Evolutionary conservation across 2,329 filamentous ascomycete species (phyloP).

Genomic region (Colletotrichum gloeosporioides): DNA sequence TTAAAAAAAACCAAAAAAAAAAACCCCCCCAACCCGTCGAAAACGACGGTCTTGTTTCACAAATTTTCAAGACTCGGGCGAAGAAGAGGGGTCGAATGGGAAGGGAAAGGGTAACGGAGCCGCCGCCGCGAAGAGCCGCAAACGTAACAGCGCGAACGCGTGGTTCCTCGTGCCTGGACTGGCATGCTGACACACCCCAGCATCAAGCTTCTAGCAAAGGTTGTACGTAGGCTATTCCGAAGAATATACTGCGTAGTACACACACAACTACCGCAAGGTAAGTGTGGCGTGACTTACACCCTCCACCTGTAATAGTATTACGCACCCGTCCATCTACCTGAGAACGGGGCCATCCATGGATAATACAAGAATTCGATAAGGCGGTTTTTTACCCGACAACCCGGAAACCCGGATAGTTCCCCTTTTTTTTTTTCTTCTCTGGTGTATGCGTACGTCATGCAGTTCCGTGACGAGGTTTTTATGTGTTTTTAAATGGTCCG

Average conservation of each 20-base stretch:
- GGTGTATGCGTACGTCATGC: background rate
- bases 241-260: no score
- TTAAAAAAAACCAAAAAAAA: background rate
- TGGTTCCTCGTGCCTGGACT: background rate
- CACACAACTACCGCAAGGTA: background rate
- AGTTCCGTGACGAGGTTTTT: background rate
- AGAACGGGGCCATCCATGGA: background rate
- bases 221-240: background rate
- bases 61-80: background rate
- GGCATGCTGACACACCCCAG: background rate
- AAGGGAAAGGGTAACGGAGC: background rate
- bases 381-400: background rate
- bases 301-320: background rate
- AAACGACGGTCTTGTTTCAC: constrained; percentile 2
- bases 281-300: background rate
- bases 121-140: background rate
- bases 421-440: background rate
- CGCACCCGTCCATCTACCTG: background rate
- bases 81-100: background rate
- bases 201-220: background rate
- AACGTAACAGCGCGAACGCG: background rate
- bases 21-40: background rate
- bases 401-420: background rate
- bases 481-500: background rate
- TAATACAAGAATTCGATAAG: background rate